These are phyloP conservation scores for Lactarius sp. DNA, from an alignment of 768 basidiomycete genomes.

Conservation along the genomic window DNA sequence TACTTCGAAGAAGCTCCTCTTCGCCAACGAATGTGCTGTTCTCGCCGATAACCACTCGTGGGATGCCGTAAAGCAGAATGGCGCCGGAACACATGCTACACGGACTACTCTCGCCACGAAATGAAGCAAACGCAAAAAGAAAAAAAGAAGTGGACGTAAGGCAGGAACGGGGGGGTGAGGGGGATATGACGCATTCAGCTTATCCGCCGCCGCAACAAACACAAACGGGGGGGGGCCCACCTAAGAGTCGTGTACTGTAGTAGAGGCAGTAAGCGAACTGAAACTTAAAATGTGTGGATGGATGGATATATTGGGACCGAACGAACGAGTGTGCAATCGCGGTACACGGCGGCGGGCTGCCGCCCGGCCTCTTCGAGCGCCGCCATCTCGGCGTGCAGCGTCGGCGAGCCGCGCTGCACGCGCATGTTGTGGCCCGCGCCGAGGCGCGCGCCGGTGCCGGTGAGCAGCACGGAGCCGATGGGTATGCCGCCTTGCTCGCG, in stretches of 20 bases:
- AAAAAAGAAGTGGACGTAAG: not conserved
- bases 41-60: slow-evolving; percentile 62
- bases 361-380: slow-evolving; percentile 52
- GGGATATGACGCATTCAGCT: not conserved
- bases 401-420: slow-evolving; percentile 41
- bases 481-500: slow-evolving; percentile 54
- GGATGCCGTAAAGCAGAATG: slow-evolving; percentile 58
- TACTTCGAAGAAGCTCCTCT: slow-evolving; percentile 47
- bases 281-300: too few species aligned
- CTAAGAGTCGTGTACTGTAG: slow-evolving; percentile 39
- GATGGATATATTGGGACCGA: too few species aligned
- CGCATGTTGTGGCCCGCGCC: slow-evolving; percentile 44
- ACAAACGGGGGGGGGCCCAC: slow-evolving; percentile 20
- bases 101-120: slow-evolving; percentile 38
- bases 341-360: slow-evolving; percentile 42
- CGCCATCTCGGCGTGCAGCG: slow-evolving; percentile 45
- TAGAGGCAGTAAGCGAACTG: too few species aligned
- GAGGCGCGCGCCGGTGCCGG: slow-evolving; percentile 28
- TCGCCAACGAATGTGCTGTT: slow-evolving; percentile 50
- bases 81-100: slow-evolving; percentile 66
- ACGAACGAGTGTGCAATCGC: slow-evolving; percentile 44
- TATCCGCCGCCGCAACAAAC: not conserved
- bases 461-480: slow-evolving; percentile 51
- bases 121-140: slow-evolving; percentile 3
- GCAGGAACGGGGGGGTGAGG: too few species aligned